phyloP scores from a whole-genome alignment of 352 stramenopile species.

The Pythium sukuiense region DNA sequence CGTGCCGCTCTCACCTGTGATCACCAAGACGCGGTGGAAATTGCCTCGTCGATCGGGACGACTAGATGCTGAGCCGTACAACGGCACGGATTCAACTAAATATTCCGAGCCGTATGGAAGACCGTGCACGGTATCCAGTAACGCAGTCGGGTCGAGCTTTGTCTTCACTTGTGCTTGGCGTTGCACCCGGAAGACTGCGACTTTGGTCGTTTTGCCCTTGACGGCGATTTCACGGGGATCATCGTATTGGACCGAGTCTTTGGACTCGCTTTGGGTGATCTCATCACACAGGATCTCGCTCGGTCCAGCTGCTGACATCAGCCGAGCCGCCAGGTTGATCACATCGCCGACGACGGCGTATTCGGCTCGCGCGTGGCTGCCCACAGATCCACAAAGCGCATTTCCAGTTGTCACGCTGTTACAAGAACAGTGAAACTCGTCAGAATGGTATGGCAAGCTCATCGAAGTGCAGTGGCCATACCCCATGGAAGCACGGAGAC shows the following conservation, averaged over 20 bases:
- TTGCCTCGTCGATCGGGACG: constrained; percentile 13
- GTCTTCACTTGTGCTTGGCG: constrained; percentile 32
- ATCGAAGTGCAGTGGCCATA: constrained; percentile 18
- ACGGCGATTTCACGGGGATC: constrained; percentile 46
- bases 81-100: constrained; percentile 47
- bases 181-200: constrained; percentile 52
- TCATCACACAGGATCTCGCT: constrained; percentile 80
- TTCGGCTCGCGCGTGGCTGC: constrained; percentile 64
- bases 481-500: constrained; percentile 65
- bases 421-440: neutral
- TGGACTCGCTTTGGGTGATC: constrained; percentile 54
- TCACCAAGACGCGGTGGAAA: constrained; percentile 45
- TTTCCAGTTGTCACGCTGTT: constrained; percentile 65
- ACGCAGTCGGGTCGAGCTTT: constrained; percentile 34
- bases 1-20: constrained; percentile 59
- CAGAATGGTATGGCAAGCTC: neutral
- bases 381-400: constrained; percentile 75
- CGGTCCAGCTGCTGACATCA: constrained; percentile 64
- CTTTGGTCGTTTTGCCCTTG: constrained; percentile 56
- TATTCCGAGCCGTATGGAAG: constrained; percentile 53
- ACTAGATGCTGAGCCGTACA: constrained; percentile 37
- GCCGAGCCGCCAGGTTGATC: constrained; percentile 76
- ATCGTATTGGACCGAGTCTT: constrained; percentile 56
- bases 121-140: constrained; percentile 32
- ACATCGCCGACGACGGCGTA: constrained; percentile 85